Base-by-base conservation (phyloP, 2,329 filamentous ascomycete genomes). In the Akanthomyces uredinophilus region DNA sequence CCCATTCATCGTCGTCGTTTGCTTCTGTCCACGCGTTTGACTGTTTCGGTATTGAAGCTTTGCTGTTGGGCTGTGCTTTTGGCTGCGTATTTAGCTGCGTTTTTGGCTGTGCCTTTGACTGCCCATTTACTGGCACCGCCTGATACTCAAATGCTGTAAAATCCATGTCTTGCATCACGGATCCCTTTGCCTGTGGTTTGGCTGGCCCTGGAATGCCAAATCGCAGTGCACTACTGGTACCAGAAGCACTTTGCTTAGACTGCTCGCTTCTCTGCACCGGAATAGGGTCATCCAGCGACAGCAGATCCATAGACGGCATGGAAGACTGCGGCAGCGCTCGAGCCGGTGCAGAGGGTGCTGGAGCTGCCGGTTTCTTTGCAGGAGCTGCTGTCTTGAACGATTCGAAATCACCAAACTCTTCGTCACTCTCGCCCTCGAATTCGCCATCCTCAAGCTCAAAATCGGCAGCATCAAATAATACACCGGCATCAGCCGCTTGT, bases 381-480 rank as follows among this genome's bases (percentile, higher is more conserved):
- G 65, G 46, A 47, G 64, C 44, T 29, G 68, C 56, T 18, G 49
- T 22, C 2, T 66, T 63, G 1, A 79, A 80, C 22, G 77, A 79
- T 70, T 86, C 83, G 67, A 87, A 87, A 53, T 86, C 84, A 6
- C 75, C 75, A 27, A 73, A 71, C 11, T 72, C 69, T 39, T 85
- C 81, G 37, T 82, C 82, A 52, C 81, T 80, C 24, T 82, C 73
- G 8, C 75, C 70, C n/a, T 76, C 74, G 7, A 75, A 77, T 13
- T 75, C 75, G 5, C 69, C 71, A 2, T 68, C 70, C 39, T 77
- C 71, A 16, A 77, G 69, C 59, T 79, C 79, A 65, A 82, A 82
- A 55, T 85, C 81, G 47, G 83, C 81, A 41, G 83, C 87, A 72
- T 91, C 87, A 70, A 91, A 91, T 3, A 91, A 75, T 4, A 91